Conservation (phyloP, 2,329 filamentous ascomycete genomes). For the Exophiala oligosperma region DNA sequence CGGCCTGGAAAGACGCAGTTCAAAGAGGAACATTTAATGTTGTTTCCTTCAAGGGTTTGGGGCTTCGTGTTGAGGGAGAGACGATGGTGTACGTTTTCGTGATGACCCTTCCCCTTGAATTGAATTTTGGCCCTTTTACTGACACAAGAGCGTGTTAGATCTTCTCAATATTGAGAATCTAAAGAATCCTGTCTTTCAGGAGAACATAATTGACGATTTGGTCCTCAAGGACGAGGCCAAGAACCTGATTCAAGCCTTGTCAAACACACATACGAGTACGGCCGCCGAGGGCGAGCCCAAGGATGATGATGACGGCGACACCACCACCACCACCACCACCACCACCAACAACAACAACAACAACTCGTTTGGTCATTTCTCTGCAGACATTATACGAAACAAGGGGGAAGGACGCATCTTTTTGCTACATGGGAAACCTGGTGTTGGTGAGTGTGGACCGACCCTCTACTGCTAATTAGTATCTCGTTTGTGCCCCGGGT, state of each 20-base stretch:
- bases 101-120: too few species aligned
- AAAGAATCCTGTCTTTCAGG: neutral
- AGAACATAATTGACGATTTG: constrained; percentile 1
- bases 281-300: neutral
- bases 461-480: too few species aligned
- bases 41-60: neutral
- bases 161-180: neutral
- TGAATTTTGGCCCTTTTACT: neutral
- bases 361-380: neutral
- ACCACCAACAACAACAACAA: too few species aligned
- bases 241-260: constrained; percentile 1
- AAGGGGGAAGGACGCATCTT: constrained; percentile 30
- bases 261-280: neutral
- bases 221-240: constrained; percentile 3
- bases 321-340: too few species aligned
- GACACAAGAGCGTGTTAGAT: neutral
- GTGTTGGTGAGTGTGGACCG: constrained; percentile 25
- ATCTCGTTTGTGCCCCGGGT: too few species aligned
- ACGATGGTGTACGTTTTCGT: constrained; percentile 1
- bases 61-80: constrained; percentile 4
- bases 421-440: constrained; percentile 30
- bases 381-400: constrained; percentile 4
- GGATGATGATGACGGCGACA: neutral
- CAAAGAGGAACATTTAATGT: neutral
- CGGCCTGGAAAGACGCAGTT: neutral